phyloP scores from a whole-genome alignment of 306 rosid species.

The Geum urbanum region DNA sequence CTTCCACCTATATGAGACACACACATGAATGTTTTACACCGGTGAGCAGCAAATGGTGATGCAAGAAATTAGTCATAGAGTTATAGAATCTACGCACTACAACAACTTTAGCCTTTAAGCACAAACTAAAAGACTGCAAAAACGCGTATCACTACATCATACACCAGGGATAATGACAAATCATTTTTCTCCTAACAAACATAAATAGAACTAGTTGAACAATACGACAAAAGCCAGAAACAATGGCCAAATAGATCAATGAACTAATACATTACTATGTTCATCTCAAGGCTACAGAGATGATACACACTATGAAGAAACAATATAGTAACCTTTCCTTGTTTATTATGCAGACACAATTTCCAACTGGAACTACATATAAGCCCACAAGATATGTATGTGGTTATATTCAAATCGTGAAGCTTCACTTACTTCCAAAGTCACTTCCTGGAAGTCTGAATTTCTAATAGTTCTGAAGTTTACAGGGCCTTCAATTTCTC shows the following conservation, averaged over 20 bases:
- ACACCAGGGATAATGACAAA: not conserved
- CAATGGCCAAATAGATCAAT: not conserved
- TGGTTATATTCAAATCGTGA: constrained; percentile 9
- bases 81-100: not conserved
- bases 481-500: constrained; percentile 64
- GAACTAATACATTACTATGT: not conserved
- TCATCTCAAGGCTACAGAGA: not conserved
- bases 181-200: not conserved
- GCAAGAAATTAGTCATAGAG: not conserved
- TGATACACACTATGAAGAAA: not conserved
- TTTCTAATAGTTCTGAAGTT: constrained; percentile 62
- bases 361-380: constrained; percentile 15
- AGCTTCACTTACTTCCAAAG: constrained; percentile 58
- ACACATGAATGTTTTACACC: constrained; percentile 4
- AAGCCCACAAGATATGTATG: constrained; percentile 8
- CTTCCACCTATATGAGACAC: constrained; percentile 61
- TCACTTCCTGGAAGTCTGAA: constrained; percentile 82
- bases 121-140: not conserved
- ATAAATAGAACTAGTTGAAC: not conserved
- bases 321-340: not conserved
- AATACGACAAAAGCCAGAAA: not conserved
- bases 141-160: not conserved
- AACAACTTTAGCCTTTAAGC: not conserved
- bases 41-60: constrained; percentile 15
- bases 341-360: constrained; percentile 3